Conservation (phyloP, 192 early-diverging fungal species). For the Piromyces sp. region DNA sequence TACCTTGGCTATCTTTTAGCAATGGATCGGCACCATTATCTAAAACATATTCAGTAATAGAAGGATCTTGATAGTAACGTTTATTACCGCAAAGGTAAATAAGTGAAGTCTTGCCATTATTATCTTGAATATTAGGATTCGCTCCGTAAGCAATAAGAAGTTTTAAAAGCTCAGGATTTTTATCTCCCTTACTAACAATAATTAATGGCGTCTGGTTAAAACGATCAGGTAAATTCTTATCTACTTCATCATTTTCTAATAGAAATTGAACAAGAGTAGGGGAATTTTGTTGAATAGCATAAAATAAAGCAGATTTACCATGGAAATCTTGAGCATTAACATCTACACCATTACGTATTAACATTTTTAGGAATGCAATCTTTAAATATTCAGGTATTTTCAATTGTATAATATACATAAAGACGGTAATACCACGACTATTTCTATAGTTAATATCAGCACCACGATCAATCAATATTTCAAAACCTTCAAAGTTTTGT, state of each 20-base stretch:
- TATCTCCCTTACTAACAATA: neutral
- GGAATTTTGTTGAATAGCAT: neutral
- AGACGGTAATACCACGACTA: neutral
- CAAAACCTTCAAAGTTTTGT: neutral
- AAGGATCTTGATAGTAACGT: neutral
- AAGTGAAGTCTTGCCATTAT: neutral
- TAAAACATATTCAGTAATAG: neutral
- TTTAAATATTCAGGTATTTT: neutral
- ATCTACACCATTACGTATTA: neutral
- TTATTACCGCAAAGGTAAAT: neutral
- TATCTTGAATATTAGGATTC: neutral
- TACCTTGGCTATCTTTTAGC: neutral
- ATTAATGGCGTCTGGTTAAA: neutral
- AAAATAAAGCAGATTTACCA: neutral
- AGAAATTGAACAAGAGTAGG: neutral
- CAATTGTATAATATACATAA: neutral
- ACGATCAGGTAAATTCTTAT: neutral
- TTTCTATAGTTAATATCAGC: neutral
- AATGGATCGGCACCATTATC: neutral
- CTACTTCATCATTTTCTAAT: neutral
- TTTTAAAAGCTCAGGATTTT: neutral
- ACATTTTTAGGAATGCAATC: neutral
- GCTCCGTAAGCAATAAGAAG: neutral
- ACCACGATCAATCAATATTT: neutral
- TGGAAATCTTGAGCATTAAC: neutral